Conservation (phyloP, 176 grass and related monocot species). For the Oryza glaberrima region DNA sequence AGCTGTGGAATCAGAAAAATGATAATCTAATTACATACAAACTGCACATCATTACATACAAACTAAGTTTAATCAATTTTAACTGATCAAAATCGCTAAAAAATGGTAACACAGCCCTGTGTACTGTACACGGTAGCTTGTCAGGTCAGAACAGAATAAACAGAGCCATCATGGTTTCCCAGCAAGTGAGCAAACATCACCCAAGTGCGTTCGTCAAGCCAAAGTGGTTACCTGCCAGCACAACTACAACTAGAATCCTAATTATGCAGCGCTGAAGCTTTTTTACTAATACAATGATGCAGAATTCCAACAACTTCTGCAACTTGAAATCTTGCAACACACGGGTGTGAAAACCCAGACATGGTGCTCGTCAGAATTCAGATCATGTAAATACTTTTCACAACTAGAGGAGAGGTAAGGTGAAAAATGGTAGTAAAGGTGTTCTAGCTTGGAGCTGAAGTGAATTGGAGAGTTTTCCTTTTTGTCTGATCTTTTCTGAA, state of each 20-base stretch:
- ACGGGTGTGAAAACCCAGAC: constrained; percentile 11
- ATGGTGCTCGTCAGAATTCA: background rate
- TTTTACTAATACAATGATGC: constrained; percentile 28
- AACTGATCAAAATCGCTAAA: background rate
- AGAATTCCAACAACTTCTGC: background rate
- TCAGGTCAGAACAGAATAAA: background rate
- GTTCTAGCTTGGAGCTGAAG: constrained; percentile 36
- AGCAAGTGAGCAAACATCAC: background rate
- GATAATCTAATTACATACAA: no score
- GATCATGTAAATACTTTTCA: background rate
- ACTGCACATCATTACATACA: no score
- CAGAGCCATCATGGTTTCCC: background rate
- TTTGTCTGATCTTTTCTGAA: no score
- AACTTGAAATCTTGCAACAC: constrained; percentile 27
- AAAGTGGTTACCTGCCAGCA: background rate
- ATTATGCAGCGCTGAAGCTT: background rate
- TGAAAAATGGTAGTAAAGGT: constrained; percentile 18
- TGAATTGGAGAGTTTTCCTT: background rate
- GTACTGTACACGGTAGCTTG: background rate
- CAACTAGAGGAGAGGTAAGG: background rate
- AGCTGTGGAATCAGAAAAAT: no score
- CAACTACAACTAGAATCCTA: background rate
- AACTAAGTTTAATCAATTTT: background rate
- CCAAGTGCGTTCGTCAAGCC: background rate
- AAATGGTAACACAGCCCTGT: background rate